Evolutionary conservation across 441 rosid species (phyloP).

Genomic region (Populus hybrid): DNA sequence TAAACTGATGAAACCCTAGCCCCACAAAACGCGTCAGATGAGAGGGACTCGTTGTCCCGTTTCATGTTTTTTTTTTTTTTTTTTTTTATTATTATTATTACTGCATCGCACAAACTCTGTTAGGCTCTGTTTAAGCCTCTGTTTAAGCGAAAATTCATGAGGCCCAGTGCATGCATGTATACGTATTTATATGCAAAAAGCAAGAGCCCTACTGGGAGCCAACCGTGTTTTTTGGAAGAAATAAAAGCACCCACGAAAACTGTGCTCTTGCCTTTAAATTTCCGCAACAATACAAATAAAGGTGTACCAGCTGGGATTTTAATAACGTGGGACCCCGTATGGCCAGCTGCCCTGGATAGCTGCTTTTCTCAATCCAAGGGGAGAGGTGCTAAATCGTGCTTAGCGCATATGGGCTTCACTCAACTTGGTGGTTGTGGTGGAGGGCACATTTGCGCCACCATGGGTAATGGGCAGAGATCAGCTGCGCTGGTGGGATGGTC

Average conservation of each 20-base stretch:
- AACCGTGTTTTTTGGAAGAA: slow-evolving; percentile 8
- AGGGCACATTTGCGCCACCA: background rate
- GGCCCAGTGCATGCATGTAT: no score
- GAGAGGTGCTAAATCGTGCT: background rate
- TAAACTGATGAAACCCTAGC: background rate
- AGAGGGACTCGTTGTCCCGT: background rate
- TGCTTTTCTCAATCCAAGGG: slow-evolving; percentile 3
- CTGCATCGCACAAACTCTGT: no score
- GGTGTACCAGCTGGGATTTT: background rate
- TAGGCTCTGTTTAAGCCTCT: no score
- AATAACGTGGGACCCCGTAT: background rate
- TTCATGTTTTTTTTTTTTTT: no score
- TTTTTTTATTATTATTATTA: no score
- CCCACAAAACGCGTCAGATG: background rate
- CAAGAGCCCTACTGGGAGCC: background rate
- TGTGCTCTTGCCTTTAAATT: background rate
- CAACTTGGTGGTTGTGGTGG: background rate
- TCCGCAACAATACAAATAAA: slow-evolving; percentile 2
- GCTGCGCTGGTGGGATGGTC: background rate
- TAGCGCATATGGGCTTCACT: background rate
- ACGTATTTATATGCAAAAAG: no score
- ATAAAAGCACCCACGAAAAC: slow-evolving; percentile 5
- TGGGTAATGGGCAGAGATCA: background rate
- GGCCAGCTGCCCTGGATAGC: background rate
- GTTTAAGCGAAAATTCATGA: no score